Percentiles rank a stretch among this genome's conserved stretches.
These are phyloP conservation scores for Trametes pubescens DNA, from an alignment of 1,284 basidiomycete genomes.

Conservation along the genomic window DNA sequence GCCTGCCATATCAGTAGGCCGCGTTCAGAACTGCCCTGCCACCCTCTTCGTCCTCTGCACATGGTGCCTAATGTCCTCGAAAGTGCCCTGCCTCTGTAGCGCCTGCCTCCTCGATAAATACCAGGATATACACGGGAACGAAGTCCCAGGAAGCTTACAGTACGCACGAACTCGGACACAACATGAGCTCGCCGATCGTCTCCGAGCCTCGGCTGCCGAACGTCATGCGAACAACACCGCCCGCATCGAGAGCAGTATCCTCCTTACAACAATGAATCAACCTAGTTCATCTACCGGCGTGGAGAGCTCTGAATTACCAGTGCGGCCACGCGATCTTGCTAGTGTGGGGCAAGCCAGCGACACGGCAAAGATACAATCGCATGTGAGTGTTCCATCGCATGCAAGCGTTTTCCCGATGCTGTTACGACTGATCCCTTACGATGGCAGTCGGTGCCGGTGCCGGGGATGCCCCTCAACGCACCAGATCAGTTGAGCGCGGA, in stretches of 20 bases:
- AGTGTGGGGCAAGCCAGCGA: neutral
- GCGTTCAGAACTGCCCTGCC: too few species aligned
- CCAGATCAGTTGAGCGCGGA: too few species aligned
- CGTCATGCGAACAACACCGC: neutral
- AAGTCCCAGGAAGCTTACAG: neutral
- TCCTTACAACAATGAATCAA: neutral
- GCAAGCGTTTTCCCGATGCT: too few species aligned
- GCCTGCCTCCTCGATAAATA: slow-evolving; percentile 3
- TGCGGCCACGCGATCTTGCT: too few species aligned
- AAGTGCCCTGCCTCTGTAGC: slow-evolving; percentile 10
- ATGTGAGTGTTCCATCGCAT: too few species aligned
- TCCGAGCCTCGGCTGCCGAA: neutral
- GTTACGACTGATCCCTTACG: too few species aligned
- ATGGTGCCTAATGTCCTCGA: too few species aligned
- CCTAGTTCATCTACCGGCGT: neutral
- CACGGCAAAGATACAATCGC: neutral
- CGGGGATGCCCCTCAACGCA: too few species aligned
- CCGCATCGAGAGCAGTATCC: neutral
- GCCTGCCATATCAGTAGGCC: too few species aligned
- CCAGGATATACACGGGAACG: slow-evolving; percentile 4
- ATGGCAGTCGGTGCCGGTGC: too few species aligned
- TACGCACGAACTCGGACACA: neutral
- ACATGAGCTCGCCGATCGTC: neutral
- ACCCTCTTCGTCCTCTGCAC: too few species aligned
- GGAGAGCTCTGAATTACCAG: too few species aligned